phyloP scores from a whole-genome alignment of 2,329 filamentous ascomycete genomes.

The Beauveria varroae region DNA sequence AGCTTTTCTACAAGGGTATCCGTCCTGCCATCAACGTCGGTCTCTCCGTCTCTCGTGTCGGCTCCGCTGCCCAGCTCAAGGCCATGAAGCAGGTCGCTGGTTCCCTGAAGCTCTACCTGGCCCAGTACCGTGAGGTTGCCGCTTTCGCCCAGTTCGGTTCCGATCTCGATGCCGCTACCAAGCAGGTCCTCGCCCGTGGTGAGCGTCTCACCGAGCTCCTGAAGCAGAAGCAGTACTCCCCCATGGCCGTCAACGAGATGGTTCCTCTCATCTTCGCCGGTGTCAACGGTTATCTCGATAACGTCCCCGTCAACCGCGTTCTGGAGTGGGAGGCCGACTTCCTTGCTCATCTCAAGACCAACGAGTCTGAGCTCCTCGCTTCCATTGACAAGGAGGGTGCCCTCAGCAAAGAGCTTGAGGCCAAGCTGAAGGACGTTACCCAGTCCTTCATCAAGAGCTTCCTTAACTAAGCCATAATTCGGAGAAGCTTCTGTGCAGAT shows the following conservation, averaged over 20 bases:
- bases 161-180: constrained; percentile 96
- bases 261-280: constrained; percentile 98
- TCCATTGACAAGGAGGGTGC: constrained; percentile 94
- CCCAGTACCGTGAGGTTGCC: constrained; percentile 99
- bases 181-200: constrained; percentile 97
- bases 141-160: constrained; percentile 99
- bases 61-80: constrained; percentile 98
- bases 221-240: constrained; percentile 99
- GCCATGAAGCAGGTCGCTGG: constrained; percentile 99
- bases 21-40: constrained; percentile 99
- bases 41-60: constrained; percentile 99
- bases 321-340: constrained; percentile 92
- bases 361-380: constrained; percentile 75
- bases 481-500: constrained; percentile 22
- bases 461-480: constrained; percentile 31
- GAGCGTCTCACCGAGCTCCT: constrained; percentile 97
- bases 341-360: constrained; percentile 83
- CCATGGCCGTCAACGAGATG: constrained; percentile 99
- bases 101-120: constrained; percentile 99
- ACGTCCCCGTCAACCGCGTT: constrained; percentile 83
- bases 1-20: constrained; percentile 99
- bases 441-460: constrained; percentile 90
- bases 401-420: constrained; percentile 89
- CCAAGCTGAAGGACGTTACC: constrained; percentile 71
- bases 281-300: constrained; percentile 95